Conservation (phyloP, 352 stramenopile genomes). For the Phytophthora syringae region DNA sequence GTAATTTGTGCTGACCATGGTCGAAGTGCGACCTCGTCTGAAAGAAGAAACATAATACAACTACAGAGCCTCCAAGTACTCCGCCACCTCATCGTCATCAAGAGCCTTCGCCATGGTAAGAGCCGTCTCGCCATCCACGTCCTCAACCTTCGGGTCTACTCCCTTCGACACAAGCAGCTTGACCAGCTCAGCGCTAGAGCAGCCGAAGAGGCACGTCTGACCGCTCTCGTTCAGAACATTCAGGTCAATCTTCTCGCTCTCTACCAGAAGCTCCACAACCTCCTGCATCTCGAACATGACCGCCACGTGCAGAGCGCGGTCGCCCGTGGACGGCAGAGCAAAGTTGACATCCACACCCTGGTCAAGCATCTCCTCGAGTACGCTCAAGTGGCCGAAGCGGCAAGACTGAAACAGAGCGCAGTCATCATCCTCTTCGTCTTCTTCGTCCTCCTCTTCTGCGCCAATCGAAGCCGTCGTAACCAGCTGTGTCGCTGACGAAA, state of each 20-base stretch:
- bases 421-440: slow-evolving; percentile 61
- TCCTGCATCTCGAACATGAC: slow-evolving; percentile 88
- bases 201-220: slow-evolving; percentile 86
- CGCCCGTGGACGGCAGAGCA: slow-evolving; percentile 59
- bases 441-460: slow-evolving; percentile 40
- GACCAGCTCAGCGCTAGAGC: slow-evolving; percentile 75
- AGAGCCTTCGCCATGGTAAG: slow-evolving; percentile 75
- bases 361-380: slow-evolving; percentile 83
- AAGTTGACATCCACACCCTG: slow-evolving; percentile 78
- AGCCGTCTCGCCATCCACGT: slow-evolving; percentile 75
- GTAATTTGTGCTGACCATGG: slow-evolving; percentile 12
- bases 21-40: not conserved
- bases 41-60: slow-evolving; percentile 27
- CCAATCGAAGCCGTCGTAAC: slow-evolving; percentile 56
- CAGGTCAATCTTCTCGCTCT: slow-evolving; percentile 56
- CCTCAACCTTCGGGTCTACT: slow-evolving; percentile 66
- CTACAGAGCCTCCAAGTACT: slow-evolving; percentile 57
- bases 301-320: slow-evolving; percentile 79
- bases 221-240: slow-evolving; percentile 74
- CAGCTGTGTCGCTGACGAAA: slow-evolving; percentile 67
- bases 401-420: slow-evolving; percentile 83
- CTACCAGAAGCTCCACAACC: slow-evolving; percentile 74
- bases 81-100: slow-evolving; percentile 75
- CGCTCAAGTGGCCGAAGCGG: slow-evolving; percentile 65
- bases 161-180: slow-evolving; percentile 67